phyloP scores from a whole-genome alignment of 192 early-diverging fungal genomes.

The Coemansia sp. region DNA sequence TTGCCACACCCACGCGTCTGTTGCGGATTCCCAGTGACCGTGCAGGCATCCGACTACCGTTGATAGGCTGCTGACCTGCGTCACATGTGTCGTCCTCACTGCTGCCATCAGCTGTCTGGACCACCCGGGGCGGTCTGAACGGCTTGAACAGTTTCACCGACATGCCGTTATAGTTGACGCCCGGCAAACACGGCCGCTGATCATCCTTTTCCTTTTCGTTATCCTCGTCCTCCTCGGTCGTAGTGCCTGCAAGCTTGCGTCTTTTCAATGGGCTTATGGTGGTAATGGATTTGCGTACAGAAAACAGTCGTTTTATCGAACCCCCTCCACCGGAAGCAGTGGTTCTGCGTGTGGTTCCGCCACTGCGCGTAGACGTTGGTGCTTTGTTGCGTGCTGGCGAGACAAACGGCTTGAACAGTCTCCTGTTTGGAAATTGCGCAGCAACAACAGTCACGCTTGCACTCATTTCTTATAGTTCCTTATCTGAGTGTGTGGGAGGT shows the following conservation, averaged over 20 bases:
- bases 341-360: too few relatives aligned
- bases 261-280: slow-evolving; percentile 13
- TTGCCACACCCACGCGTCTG: slow-evolving; percentile 48
- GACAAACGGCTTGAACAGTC: slow-evolving; percentile 49
- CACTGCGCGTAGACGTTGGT: too few relatives aligned
- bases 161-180: slow-evolving; percentile 54
- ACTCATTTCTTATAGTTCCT: slow-evolving; percentile 11
- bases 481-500: background rate
- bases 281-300: slow-evolving; percentile 23
- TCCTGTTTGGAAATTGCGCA: slow-evolving; percentile 32
- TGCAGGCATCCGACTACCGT: background rate
- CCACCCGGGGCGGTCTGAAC: slow-evolving; percentile 41
- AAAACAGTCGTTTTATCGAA: slow-evolving; percentile 39
- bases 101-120: slow-evolving; percentile 6
- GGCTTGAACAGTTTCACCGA: slow-evolving; percentile 50
- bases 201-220: slow-evolving; percentile 4
- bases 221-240: slow-evolving; percentile 10
- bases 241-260: slow-evolving; percentile 7
- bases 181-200: slow-evolving; percentile 31
- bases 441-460: slow-evolving; percentile 25
- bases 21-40: slow-evolving; percentile 60
- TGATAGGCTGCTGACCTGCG: slow-evolving; percentile 2
- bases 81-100: slow-evolving; percentile 8
- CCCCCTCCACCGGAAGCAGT: too few relatives aligned
- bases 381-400: slow-evolving; percentile 32